Evolutionary conservation across 2,329 filamentous ascomycete genomes (phyloP), one percentile per base, ranked within the genome.

Genomic region (Dactylellina drechsleri): DNA sequence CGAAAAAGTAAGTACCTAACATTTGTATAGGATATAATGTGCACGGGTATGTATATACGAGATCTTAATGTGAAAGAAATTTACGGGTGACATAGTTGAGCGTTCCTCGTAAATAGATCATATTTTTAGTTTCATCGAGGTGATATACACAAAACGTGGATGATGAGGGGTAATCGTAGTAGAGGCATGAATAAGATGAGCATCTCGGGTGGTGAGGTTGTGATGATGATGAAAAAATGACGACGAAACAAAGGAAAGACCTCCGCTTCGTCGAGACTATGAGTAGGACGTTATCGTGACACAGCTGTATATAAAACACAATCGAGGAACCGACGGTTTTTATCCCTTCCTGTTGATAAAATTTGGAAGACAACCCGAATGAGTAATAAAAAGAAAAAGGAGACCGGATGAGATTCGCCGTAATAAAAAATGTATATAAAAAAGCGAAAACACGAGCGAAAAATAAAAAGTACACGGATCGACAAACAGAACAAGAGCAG

Each of bases 401-500:
- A 71, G 59, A 53, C 64, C 64, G 56, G 52, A 75, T 75, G 64
- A 75, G 52, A 75, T 75, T 75, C 71, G 71, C 71, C 71, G 64
- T 75, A 75, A 75, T 68, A 75, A 75, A 75, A 75, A 50, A 52
- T 67, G 59, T 75, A 65, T 68, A 67, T 75, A 74, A 68, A 52
- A 74, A 75, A 60, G 43, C 31, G 43, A 50, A 64, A 68, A 75
- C 65, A 20, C 12, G 15, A 47, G 41, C 66, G 28, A 77, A 78
- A 23, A 66, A 70, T 71, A 76, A 36, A 36, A 36, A 36, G 31
- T 36, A 36, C 31, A 36, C 31, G 75, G 78, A 66, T 59, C 66
- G 78, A 80, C 78, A 76, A 36, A 77, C 77, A 77, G 74, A 59
- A 64, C 58, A 52, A 28, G 66, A 65, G 45, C 5, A 16, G 26